These are phyloP conservation scores for Beauveria rudraprayagi DNA, from an alignment of 2,329 filamentous ascomycete species.

Conservation along the genomic window DNA sequence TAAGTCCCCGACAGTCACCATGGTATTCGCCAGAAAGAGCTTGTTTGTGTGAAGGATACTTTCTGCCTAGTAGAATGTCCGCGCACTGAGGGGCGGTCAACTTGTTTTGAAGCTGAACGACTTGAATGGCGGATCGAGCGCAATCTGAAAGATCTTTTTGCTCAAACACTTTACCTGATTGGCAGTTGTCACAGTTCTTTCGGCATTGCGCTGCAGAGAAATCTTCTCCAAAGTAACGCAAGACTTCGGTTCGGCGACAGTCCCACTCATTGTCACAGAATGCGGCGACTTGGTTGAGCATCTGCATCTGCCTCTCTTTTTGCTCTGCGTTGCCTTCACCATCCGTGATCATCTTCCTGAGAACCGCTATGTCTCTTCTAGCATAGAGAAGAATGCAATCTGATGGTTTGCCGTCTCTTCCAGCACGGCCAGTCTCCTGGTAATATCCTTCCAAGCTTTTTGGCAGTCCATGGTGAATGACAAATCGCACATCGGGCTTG, in stretches of 20 bases:
- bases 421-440: constrained; percentile 92
- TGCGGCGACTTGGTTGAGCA: constrained; percentile 76
- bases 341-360: constrained; percentile 77
- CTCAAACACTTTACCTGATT: constrained; percentile 61
- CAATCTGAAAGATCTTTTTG: constrained; percentile 68
- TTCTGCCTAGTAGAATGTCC: constrained; percentile 72
- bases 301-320: constrained; percentile 73
- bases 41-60: constrained; percentile 43
- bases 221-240: constrained; percentile 87
- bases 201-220: constrained; percentile 68
- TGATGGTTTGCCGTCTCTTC: constrained; percentile 79
- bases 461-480: constrained; percentile 85
- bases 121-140: constrained; percentile 60
- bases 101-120: constrained; percentile 53
- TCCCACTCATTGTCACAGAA: constrained; percentile 87
- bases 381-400: constrained; percentile 87
- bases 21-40: constrained; percentile 47
- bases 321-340: constrained; percentile 69
- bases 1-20: constrained; percentile 61
- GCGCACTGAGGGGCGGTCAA: constrained; percentile 73
- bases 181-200: constrained; percentile 82
- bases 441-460: constrained; percentile 98
- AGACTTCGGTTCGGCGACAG: constrained; percentile 78
- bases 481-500: constrained; percentile 92
- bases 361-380: constrained; percentile 64